These are phyloP conservation scores for Pleomassaria siparia DNA, from an alignment of 2,329 filamentous ascomycete species.

Conservation along the genomic window DNA sequence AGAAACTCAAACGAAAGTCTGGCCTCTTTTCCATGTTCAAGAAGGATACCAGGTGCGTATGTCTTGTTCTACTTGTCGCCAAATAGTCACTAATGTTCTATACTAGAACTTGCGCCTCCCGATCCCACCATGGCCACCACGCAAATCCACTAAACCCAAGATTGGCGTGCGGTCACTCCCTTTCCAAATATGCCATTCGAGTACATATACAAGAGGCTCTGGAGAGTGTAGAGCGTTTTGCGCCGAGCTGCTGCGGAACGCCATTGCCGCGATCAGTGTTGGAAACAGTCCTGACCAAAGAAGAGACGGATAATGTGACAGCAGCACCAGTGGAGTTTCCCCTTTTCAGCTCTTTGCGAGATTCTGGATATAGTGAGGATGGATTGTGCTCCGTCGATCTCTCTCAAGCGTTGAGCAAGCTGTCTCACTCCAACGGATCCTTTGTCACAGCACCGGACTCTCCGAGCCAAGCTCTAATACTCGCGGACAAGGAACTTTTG, in stretches of 20 bases:
- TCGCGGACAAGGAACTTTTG: conserved; percentile 21
- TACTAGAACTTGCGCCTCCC: conserved; percentile 27
- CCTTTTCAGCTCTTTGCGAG: conserved; percentile 18
- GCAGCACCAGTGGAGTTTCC: conserved; percentile 15
- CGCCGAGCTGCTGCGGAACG: conserved; percentile 46
- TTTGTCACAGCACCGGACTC: conserved; percentile 11
- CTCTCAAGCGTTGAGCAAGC: conserved; percentile 9
- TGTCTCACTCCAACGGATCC: conserved; percentile 6
- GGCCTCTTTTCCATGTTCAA: conserved; percentile 37
- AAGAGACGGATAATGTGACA: conserved; percentile 39
- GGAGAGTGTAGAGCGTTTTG: conserved; percentile 26
- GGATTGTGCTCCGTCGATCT: conserved; percentile 25
- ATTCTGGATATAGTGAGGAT: conserved; percentile 33
- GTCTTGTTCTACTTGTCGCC: not conserved
- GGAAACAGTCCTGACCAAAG: conserved; percentile 40
- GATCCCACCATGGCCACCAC: conserved; percentile 26
- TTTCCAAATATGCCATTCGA: conserved; percentile 28
- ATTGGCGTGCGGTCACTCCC: conserved; percentile 34
- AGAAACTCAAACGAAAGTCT: conserved; percentile 30
- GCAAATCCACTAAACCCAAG: conserved; percentile 25
- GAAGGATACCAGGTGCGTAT: conserved; percentile 29
- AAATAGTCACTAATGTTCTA: conserved; percentile 16
- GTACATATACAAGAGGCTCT: conserved; percentile 41
- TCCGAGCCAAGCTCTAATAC: conserved; percentile 9
- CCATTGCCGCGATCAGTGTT: conserved; percentile 45